Evolutionary conservation across 495 filamentous ascomycete species (phyloP).

Genomic region (Xylaria curta): DNA sequence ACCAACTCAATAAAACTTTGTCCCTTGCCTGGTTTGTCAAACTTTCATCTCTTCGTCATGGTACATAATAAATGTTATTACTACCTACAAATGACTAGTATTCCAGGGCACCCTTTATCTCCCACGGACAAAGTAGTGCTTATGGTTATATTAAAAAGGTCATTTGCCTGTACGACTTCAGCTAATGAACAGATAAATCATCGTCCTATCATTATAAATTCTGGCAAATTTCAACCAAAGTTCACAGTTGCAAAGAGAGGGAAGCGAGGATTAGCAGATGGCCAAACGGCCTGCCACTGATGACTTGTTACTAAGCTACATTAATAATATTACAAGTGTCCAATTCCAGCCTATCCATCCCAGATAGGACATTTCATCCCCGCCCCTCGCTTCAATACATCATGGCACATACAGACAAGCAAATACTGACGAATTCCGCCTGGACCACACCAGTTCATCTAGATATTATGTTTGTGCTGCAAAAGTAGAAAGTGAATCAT

Average conservation of each 20-base stretch:
- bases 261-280: neutral
- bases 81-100: neutral
- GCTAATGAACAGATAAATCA: too few relatives aligned
- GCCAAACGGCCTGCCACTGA: neutral
- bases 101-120: neutral
- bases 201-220: neutral
- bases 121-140: neutral
- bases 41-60: neutral
- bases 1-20: neutral
- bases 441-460: neutral
- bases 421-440: neutral
- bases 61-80: neutral
- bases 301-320: neutral
- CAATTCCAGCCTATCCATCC: neutral
- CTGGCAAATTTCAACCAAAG: neutral
- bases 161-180: neutral
- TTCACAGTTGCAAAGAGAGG: neutral
- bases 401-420: constrained; percentile 16
- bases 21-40: neutral
- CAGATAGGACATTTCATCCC: constrained; percentile 8
- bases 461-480: constrained; percentile 4
- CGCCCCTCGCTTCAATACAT: constrained; percentile 11
- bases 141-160: neutral
- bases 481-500: constrained; percentile 7
- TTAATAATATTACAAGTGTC: constrained; percentile 19